Evolutionary conservation across 768 basidiomycete species (phyloP), one percentile per base, ranked within the genome.

Genomic region (Leucosporidium scottii): DNA sequence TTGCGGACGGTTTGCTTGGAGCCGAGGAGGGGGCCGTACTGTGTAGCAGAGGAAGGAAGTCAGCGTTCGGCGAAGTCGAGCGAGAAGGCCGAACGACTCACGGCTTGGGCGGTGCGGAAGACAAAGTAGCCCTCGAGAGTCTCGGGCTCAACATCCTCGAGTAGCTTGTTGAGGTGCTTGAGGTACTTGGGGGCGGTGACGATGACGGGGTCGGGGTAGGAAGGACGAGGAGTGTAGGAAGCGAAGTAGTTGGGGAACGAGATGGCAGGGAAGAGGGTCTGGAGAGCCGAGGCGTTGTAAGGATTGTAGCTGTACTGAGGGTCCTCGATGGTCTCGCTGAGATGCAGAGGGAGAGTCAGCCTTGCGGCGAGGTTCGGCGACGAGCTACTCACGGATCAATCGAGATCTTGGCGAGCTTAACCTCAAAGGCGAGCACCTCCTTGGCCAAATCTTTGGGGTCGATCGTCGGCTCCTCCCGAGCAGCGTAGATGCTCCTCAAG

Each of bases 261-360:
- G 71, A 99, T 84, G 76, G 91, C 85, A 1, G 88, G 84, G 84
- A 79, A 23, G 82, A 80, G 34, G 85, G 86, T 1, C 28, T 66
- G 51, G 65, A 98, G 83, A 49, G 88, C 86, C 21, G 83, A 81
- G 63, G 92, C 80, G 3, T 84, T 81, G 51, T 84, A 82, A 9
- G 91, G 92, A 76, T 98, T 98, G 79, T 99, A 97, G 0, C 91
- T 89, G 55, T 82, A 86, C 56, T 90, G 81, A 3, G 93, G 93
- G 76, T 97, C 87, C 77, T 87, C 76, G 31, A 80, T 85, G 68
- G 84, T 82, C 55, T 89, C 79, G 39, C 86, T 81, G 74, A 21
- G 4, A 17, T 70, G 73, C 56, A 28, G 62, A 53, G 59, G 36
- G n/a, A 34, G 21, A 13, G 27, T 21, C 10, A 34, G 5, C 21